These are phyloP conservation scores for Coemansia sp. DNA, from an alignment of 192 early-diverging fungal species.

Conservation along the genomic window DNA sequence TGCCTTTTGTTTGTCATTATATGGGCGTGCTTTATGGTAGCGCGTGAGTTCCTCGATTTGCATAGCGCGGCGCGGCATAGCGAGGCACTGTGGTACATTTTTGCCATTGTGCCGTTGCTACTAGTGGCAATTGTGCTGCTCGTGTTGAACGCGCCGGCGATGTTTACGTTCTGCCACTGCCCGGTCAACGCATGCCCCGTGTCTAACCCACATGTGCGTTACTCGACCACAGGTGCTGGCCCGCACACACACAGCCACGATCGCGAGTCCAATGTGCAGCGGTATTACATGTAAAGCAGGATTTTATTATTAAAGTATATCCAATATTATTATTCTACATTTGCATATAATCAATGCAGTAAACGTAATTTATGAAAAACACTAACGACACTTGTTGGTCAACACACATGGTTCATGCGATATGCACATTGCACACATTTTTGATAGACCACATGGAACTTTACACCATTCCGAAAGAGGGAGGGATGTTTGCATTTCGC, in stretches of 20 bases:
- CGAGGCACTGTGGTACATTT: conserved; percentile 54
- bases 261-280: conserved; percentile 27
- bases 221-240: conserved; percentile 12
- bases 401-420: too few relatives aligned
- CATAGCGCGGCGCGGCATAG: conserved; percentile 39
- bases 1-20: conserved; percentile 32
- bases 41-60: conserved; percentile 39
- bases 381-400: not conserved
- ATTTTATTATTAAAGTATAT: conserved; percentile 1
- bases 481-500: not conserved
- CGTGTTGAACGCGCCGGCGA: conserved; percentile 42
- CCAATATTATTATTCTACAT: conserved; percentile 4
- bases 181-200: conserved; percentile 47
- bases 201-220: conserved; percentile 46
- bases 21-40: conserved; percentile 50
- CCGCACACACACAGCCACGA: conserved; percentile 27
- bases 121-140: conserved; percentile 44
- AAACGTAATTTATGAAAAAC: not conserved
- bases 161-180: conserved; percentile 55
- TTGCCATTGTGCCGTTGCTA: conserved; percentile 18
- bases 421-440: too few relatives aligned
- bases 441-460: too few relatives aligned
- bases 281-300: conserved; percentile 40
- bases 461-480: not conserved
- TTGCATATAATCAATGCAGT: not conserved